Conservation (phyloP, 2,329 filamentous ascomycete genomes). For the Talaromyces sp. region DNA sequence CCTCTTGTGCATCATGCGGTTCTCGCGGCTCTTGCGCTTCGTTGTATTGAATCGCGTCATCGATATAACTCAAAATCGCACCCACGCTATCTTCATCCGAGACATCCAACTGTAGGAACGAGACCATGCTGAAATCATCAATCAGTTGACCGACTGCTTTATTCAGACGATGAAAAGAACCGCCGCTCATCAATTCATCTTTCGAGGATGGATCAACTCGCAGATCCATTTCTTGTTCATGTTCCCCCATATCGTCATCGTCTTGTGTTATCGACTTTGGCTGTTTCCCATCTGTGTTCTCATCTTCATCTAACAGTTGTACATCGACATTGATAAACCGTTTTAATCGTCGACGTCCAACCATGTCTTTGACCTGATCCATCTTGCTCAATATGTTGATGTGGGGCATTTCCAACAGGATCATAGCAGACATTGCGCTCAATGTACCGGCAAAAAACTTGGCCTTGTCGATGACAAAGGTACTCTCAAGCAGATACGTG, state of each 20-base stretch:
- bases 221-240: conserved; percentile 51
- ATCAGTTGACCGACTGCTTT: conserved; percentile 85
- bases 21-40: conserved; percentile 90
- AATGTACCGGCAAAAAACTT: conserved; percentile 97
- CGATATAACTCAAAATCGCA: conserved; percentile 82
- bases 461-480: conserved; percentile 89
- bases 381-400: conserved; percentile 97
- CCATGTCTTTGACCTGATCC: conserved; percentile 89
- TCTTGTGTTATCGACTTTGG: conserved; percentile 45
- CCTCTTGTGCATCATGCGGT: conserved; percentile 63
- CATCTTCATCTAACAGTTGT: conserved; percentile 68
- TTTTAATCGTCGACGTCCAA: conserved; percentile 83
- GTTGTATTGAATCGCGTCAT: conserved; percentile 89
- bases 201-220: conserved; percentile 60
- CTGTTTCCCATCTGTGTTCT: conserved; percentile 10
- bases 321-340: conserved; percentile 85
- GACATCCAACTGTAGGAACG: conserved; percentile 83
- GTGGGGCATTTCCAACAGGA: conserved; percentile 96
- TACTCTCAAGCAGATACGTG: conserved; percentile 89
- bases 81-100: conserved; percentile 90
- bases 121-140: conserved; percentile 97
- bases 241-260: background rate
- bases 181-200: conserved; percentile 72
- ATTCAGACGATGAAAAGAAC: conserved; percentile 78
- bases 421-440: conserved; percentile 97